Base-by-base conservation (phyloP, 495 filamentous ascomycete genomes). In the Neurospora discreta region DNA sequence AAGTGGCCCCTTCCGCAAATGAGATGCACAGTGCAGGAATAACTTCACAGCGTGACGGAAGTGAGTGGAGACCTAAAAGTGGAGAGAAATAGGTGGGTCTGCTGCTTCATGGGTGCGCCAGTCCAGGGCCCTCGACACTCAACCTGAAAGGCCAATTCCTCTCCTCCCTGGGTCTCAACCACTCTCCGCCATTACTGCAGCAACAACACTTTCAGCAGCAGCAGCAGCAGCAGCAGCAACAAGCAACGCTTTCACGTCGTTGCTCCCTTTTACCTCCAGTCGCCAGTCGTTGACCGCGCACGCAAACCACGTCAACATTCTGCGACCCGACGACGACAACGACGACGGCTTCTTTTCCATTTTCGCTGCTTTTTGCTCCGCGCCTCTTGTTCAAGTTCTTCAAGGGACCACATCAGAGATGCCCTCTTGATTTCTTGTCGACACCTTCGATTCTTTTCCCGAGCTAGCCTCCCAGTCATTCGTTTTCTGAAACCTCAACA, bases 401-500 rank as follows among this genome's bases (percentile, higher is more conserved):
- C 23, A 72, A 69, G 71, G 15, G 52, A 46, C 40, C 39, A 23
- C 52, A 41, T 58, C 33, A 36, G 65, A 40, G 60, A 44, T 68
- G 52, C 52, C 52, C 39, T 71, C 71, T 40, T 44, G 43, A 41
- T 33, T 68, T 74, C n/a, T 75, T 73, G 39, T 75, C 74, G 75
- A 72, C 23, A 38, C 74, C 71, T 80, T 80, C 73, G 77, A 73
- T 82, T 84, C 80, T 73, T 78, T 80, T 76, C 6, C 52, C 26
- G 83, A 85, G 83, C 83, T 84, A 85, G 83, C 79, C 83, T 84
- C 83, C 74, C 75, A 77, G 81, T 82, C 84, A 81, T 82, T 85
- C 84, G 83, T 84, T 85, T 84, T 74, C 75, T 71, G 58, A 68
- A 69, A 68, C 68, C 39, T 72, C 67, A 70, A 69, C 69, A 38